phyloP scores from a whole-genome alignment of 495 filamentous ascomycete genomes.

The Coniosporium apollinis region DNA sequence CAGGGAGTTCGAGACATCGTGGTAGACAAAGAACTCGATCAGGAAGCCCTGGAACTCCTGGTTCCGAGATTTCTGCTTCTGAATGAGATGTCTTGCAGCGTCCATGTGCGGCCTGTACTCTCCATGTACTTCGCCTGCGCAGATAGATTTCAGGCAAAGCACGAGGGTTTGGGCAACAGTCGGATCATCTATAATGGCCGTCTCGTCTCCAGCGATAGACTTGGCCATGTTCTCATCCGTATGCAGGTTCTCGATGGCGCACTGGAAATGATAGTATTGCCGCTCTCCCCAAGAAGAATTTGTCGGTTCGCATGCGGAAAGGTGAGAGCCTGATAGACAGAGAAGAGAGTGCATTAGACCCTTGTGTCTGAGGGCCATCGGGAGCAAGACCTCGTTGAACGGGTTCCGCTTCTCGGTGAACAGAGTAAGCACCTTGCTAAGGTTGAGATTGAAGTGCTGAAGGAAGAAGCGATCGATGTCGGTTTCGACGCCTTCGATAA shows the following conservation, averaged over 20 bases:
- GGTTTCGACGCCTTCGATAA: conserved; percentile 78
- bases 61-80: conserved; percentile 27
- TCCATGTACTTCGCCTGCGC: conserved; percentile 58
- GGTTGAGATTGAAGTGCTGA: conserved; percentile 68
- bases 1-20: conserved; percentile 67
- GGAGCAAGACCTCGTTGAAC: conserved; percentile 75
- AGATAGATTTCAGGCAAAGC: conserved; percentile 63
- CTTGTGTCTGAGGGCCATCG: conserved; percentile 66
- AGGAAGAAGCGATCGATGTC: conserved; percentile 69
- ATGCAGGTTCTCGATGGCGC: conserved; percentile 42
- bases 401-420: conserved; percentile 76
- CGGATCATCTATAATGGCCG: conserved; percentile 33
- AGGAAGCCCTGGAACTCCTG: conserved; percentile 45
- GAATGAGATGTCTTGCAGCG: conserved; percentile 56
- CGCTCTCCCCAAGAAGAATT: conserved; percentile 19
- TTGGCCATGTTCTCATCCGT: conserved; percentile 22
- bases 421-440: conserved; percentile 66
- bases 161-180: conserved; percentile 61
- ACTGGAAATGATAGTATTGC: conserved; percentile 41
- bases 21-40: conserved; percentile 85
- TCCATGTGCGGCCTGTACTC: conserved; percentile 70
- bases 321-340: conserved; percentile 68
- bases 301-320: conserved; percentile 36
- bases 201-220: conserved; percentile 26
- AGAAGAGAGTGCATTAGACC: conserved; percentile 90